These are phyloP conservation scores for Aspergillus sp. DNA, from an alignment of 2,329 filamentous ascomycete genomes.

Conservation along the genomic window DNA sequence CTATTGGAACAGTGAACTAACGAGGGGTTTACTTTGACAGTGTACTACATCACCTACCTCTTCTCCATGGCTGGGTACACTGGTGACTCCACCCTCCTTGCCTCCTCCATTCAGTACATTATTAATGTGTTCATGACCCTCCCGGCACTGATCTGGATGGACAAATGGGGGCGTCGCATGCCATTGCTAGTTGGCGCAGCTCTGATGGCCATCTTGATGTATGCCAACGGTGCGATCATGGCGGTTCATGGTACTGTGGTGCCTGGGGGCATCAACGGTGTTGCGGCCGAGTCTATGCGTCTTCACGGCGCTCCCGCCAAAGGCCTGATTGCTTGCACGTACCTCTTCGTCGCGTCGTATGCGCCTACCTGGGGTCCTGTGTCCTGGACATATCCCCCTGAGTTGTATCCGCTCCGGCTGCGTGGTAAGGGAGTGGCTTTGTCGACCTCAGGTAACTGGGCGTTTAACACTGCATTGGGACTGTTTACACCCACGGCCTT, in stretches of 20 bases:
- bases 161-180: conserved; percentile 72
- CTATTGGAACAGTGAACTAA: too few species aligned
- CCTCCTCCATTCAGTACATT: conserved; percentile 72
- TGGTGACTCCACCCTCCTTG: conserved; percentile 61
- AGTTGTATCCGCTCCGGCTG: conserved; percentile 53
- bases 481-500: conserved; percentile 56
- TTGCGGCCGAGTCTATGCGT: conserved; percentile 42
- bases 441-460: conserved; percentile 62
- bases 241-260: conserved; percentile 40
- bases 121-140: conserved; percentile 81
- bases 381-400: conserved; percentile 59
- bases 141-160: conserved; percentile 72
- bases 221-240: conserved; percentile 47
- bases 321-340: conserved; percentile 69
- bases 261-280: conserved; percentile 41
- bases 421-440: conserved; percentile 64
- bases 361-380: conserved; percentile 65
- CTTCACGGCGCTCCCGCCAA: conserved; percentile 53
- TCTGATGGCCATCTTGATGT: conserved; percentile 59
- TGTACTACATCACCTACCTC: conserved; percentile 71
- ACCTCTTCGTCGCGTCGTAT: conserved; percentile 63
- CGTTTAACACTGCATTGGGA: conserved; percentile 51
- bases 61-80: conserved; percentile 71
- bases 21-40: neutral
- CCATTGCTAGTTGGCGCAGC: conserved; percentile 67